These are phyloP conservation scores for Fusarium bactridioides DNA, from an alignment of 2,329 filamentous ascomycete species.

Conservation along the genomic window DNA sequence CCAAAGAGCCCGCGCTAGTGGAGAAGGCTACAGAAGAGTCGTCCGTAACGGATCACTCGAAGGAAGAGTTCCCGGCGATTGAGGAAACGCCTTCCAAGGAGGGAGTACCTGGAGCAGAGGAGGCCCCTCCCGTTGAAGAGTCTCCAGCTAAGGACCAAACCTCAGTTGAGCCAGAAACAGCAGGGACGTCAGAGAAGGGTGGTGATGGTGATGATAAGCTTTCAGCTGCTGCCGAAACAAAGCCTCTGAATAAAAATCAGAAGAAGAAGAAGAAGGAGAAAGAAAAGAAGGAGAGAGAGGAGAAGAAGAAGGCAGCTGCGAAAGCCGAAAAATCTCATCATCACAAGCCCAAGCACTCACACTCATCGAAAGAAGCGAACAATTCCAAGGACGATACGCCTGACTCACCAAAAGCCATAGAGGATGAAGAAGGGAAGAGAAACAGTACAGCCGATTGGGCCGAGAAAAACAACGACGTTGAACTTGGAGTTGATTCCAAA, in stretches of 20 bases:
- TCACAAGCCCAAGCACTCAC: slow-evolving; percentile 33
- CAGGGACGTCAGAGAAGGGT: slow-evolving; percentile 3
- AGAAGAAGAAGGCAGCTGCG: slow-evolving; percentile 28
- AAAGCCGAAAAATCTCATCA: slow-evolving; percentile 32
- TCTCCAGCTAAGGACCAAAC: neutral
- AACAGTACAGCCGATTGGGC: neutral
- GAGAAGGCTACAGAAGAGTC: slow-evolving; percentile 4
- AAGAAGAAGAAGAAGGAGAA: slow-evolving; percentile 62
- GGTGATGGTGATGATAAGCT: slow-evolving; percentile 19
- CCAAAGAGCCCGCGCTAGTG: neutral
- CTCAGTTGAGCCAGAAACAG: neutral
- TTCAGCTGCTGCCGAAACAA: slow-evolving; percentile 8
- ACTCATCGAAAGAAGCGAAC: slow-evolving; percentile 14
- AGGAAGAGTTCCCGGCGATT: neutral
- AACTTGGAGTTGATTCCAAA: slow-evolving; percentile 9
- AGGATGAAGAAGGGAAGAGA: slow-evolving; percentile 5
- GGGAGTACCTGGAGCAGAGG: neutral
- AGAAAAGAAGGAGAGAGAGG: slow-evolving; percentile 21
- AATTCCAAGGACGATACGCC: slow-evolving; percentile 3
- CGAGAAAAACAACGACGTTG: slow-evolving; percentile 1
- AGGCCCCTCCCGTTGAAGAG: slow-evolving; percentile 3
- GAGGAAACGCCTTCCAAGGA: neutral
- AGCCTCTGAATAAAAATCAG: slow-evolving; percentile 31
- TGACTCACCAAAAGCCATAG: neutral
- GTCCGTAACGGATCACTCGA: neutral